Conservation (phyloP, 2,329 filamentous ascomycete species). For the Fusarium sp. region DNA sequence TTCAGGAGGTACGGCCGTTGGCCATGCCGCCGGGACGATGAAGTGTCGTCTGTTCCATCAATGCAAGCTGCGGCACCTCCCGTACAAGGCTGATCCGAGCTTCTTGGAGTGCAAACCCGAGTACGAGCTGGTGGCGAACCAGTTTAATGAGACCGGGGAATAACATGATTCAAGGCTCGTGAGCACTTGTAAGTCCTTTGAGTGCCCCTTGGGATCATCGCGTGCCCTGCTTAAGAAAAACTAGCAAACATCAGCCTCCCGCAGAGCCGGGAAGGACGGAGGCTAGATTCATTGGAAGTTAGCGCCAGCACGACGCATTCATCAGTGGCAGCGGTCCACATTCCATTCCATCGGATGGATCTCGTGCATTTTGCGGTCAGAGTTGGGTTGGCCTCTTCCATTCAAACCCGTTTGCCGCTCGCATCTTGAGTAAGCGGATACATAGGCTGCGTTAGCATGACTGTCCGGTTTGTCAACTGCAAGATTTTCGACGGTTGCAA, state of each 20-base stretch:
- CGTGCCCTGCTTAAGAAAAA: slow-evolving; percentile 18
- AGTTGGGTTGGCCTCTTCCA: neutral
- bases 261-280: slow-evolving; percentile 11
- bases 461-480: neutral
- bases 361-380: slow-evolving; percentile 27
- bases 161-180: slow-evolving; percentile 29
- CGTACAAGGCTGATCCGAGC: slow-evolving; percentile 26
- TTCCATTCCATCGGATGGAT: slow-evolving; percentile 3
- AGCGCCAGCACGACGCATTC: neutral
- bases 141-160: slow-evolving; percentile 35
- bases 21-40: slow-evolving; percentile 19
- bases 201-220: slow-evolving; percentile 2
- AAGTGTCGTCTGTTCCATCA: slow-evolving; percentile 12
- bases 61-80: slow-evolving; percentile 33
- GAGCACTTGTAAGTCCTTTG: slow-evolving; percentile 9
- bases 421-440: slow-evolving; percentile 4
- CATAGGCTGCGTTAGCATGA: slow-evolving; percentile 3
- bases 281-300: neutral
- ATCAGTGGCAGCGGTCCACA: slow-evolving; percentile 5
- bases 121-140: slow-evolving; percentile 36
- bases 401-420: neutral
- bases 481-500: slow-evolving; percentile 3
- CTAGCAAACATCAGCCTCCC: slow-evolving; percentile 18
- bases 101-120: slow-evolving; percentile 31
- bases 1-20: slow-evolving; percentile 1